These are phyloP conservation scores for Naganishia friedmannii DNA, from an alignment of 768 basidiomycete genomes.

Conservation along the genomic window DNA sequence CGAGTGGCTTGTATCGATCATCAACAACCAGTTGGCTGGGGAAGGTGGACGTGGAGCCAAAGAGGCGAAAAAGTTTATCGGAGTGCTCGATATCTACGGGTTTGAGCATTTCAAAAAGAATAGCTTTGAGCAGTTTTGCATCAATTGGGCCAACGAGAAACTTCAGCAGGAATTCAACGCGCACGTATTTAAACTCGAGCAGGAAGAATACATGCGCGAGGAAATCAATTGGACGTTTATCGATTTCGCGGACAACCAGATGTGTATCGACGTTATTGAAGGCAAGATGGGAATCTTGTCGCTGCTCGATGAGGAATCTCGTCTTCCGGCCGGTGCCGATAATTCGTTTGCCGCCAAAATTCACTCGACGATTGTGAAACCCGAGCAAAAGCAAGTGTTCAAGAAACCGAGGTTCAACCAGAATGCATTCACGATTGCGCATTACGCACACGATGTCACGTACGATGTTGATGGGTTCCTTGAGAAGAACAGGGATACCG, in stretches of 20 bases:
- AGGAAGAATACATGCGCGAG: conserved; percentile 98
- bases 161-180: conserved; percentile 99
- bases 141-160: conserved; percentile 92
- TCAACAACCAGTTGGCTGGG: conserved; percentile 95
- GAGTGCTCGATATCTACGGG: conserved; percentile 95
- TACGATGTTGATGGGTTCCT: conserved; percentile 98
- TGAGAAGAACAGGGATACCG: conserved; percentile 98
- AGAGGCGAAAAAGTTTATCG: conserved; percentile 96
- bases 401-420: conserved; percentile 99
- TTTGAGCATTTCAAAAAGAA: conserved; percentile 94
- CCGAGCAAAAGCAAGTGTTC: conserved; percentile 81
- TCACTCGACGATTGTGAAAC: conserved; percentile 75
- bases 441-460: conserved; percentile 96
- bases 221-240: conserved; percentile 99
- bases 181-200: conserved; percentile 83
- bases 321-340: conserved; percentile 88
- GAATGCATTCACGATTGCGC: conserved; percentile 93
- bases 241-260: conserved; percentile 98
- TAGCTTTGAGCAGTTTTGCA: conserved; percentile 85
- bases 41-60: conserved; percentile 71
- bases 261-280: conserved; percentile 97
- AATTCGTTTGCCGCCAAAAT: conserved; percentile 89
- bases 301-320: conserved; percentile 94
- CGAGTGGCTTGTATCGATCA: conserved; percentile 95
- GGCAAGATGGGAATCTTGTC: conserved; percentile 92